A percentile compares a stretch with the other conserved stretches of the same genome.
Conservation (phyloP, 192 early-diverging fungal species). For the Polychytrium aggregatum region DNA sequence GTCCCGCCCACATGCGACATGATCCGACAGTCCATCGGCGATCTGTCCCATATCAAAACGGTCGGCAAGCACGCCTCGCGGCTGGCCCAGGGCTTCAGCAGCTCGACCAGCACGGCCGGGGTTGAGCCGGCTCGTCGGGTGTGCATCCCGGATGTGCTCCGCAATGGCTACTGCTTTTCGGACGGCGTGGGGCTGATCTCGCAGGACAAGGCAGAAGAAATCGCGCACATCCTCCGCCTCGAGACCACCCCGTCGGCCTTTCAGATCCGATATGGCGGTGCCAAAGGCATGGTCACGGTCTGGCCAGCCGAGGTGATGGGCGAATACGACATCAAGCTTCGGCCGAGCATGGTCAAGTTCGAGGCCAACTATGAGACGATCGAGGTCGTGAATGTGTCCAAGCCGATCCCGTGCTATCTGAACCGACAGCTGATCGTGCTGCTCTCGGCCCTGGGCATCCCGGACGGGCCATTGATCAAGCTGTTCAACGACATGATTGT, state of each 20-base stretch:
- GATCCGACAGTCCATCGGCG: no score
- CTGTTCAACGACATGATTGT: constrained; percentile 15
- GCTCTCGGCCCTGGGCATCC: constrained; percentile 10
- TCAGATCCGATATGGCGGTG: constrained; percentile 50
- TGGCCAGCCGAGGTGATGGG: no score
- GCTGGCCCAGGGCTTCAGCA: no score
- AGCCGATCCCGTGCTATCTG: constrained; percentile 31
- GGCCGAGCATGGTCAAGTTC: constrained; percentile 52
- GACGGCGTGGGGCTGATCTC: neutral
- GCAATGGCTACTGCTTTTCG: neutral
- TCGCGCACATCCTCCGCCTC: no score
- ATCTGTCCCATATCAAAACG: no score
- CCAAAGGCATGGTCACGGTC: constrained; percentile 34
- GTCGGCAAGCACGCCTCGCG: no score
- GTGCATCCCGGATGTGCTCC: neutral
- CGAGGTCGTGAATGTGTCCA: constrained; percentile 45
- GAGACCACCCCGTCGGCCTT: constrained; percentile 36
- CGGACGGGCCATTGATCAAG: neutral
- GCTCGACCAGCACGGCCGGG: no score
- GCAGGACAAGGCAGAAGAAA: neutral
- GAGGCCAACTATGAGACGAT: constrained; percentile 29
- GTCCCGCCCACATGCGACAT: no score
- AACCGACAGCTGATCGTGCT: constrained; percentile 60
- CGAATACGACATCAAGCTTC: constrained; percentile 20
- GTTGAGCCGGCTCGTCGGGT: no score